Conservation (phyloP, 2,329 filamentous ascomycete genomes). For the Xylariaceae sp. region DNA sequence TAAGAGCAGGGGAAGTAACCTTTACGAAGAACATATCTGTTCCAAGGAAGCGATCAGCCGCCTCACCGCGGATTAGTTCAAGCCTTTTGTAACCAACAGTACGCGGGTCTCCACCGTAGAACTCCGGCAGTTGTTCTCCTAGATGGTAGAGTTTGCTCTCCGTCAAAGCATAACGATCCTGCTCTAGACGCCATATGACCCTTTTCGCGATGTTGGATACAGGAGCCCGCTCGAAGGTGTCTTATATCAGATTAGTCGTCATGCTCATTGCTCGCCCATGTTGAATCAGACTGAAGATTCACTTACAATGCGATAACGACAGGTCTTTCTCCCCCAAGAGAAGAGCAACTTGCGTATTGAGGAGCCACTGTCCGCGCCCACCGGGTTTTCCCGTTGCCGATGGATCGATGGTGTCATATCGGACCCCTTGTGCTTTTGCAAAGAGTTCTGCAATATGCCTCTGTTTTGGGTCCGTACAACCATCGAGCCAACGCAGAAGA, state of each 20-base stretch:
- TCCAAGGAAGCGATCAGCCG: slow-evolving; percentile 48
- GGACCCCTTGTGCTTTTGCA: slow-evolving; percentile 52
- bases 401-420: slow-evolving; percentile 57
- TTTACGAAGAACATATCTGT: slow-evolving; percentile 64
- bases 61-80: slow-evolving; percentile 44
- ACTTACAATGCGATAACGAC: slow-evolving; percentile 53
- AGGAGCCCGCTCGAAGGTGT: slow-evolving; percentile 49
- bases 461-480: slow-evolving; percentile 45
- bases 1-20: slow-evolving; percentile 35
- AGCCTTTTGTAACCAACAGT: slow-evolving; percentile 39
- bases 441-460: slow-evolving; percentile 49
- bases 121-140: slow-evolving; percentile 47
- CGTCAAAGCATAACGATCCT: slow-evolving; percentile 51
- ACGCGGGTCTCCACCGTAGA: slow-evolving; percentile 45
- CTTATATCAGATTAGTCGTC: slow-evolving; percentile 31
- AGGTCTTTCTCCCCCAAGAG: slow-evolving; percentile 61
- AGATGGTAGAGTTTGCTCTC: slow-evolving; percentile 46
- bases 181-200: slow-evolving; percentile 55
- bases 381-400: slow-evolving; percentile 46
- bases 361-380: slow-evolving; percentile 60
- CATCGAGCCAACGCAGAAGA: slow-evolving; percentile 56
- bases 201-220: slow-evolving; percentile 50
- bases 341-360: slow-evolving; percentile 59
- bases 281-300: neutral
- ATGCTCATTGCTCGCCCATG: neutral